Percentiles rank a stretch among this genome's conserved stretches.
phyloP scores from a whole-genome alignment of 2,329 filamentous ascomycete genomes.

The Paraphaeosphaeria sporulosa region DNA sequence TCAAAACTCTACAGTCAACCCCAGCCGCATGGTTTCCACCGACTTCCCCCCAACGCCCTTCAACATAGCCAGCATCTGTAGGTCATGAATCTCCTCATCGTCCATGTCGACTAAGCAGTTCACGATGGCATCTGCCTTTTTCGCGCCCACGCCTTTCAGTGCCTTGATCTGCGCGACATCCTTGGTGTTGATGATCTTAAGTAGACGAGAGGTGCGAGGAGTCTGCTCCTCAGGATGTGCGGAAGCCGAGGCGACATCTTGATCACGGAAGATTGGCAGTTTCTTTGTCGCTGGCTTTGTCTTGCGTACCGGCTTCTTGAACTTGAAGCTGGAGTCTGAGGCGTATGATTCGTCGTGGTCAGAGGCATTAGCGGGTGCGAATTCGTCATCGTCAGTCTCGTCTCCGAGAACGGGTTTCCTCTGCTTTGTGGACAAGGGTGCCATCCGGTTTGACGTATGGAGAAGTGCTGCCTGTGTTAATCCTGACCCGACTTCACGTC shows the following conservation, averaged over 20 bases:
- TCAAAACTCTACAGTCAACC: constrained; percentile 42
- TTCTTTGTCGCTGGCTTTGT: constrained; percentile 43
- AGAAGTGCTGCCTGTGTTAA: neutral
- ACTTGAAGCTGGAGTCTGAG: constrained; percentile 48
- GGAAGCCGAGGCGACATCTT: constrained; percentile 18
- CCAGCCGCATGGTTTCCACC: constrained; percentile 60
- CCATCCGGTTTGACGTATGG: constrained; percentile 45
- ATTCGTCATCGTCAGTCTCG: constrained; percentile 53
- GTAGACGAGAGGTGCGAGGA: constrained; percentile 68
- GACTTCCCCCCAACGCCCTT: constrained; percentile 59
- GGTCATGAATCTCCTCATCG: constrained; percentile 49
- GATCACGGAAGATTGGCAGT: constrained; percentile 49
- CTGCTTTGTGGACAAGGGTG: constrained; percentile 39
- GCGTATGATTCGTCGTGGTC: constrained; percentile 50
- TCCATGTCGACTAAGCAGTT: constrained; percentile 57
- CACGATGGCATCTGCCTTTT: constrained; percentile 68
- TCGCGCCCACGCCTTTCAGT: constrained; percentile 74
- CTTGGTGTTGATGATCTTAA: constrained; percentile 77
- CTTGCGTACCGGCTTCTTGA: constrained; percentile 46
- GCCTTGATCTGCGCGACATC: constrained; percentile 71
- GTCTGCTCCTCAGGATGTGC: constrained; percentile 45
- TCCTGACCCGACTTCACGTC: constrained; percentile 38
- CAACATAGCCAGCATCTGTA: constrained; percentile 55
- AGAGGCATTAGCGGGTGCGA: constrained; percentile 43
- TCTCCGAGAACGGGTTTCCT: constrained; percentile 27